A percentile compares a stretch with the other conserved stretches of the same genome.
Evolutionary conservation across 129 eudicot genomes (phyloP).

Genomic region (Helichrysum umbraculigerum): DNA sequence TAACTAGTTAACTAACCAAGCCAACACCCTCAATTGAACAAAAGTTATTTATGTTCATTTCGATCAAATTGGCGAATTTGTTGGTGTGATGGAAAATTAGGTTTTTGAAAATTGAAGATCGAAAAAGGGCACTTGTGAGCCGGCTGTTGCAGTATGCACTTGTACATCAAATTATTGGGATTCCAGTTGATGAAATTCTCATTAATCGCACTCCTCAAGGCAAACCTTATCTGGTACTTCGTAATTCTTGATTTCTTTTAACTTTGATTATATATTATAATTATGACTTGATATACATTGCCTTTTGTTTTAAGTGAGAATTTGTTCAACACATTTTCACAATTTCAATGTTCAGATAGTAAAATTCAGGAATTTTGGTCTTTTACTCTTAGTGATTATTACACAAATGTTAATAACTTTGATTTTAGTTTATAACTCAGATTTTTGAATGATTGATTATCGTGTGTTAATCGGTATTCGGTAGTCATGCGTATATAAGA

Average conservation of each 20-base stretch:
- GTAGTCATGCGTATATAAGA: conserved; percentile 10
- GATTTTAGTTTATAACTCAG: not conserved
- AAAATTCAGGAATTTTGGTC: no score
- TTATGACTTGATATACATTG: no score
- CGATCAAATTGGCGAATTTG: not conserved
- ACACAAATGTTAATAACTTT: not conserved
- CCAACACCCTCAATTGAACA: no score
- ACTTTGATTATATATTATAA: not conserved
- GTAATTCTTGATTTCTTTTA: not conserved
- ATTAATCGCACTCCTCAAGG: conserved; percentile 68
- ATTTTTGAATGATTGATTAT: not conserved
- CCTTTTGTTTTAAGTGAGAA: not conserved
- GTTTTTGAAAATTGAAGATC: conserved; percentile 74
- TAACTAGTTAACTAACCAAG: conserved; percentile 8
- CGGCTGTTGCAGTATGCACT: conserved; percentile 84
- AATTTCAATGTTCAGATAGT: no score
- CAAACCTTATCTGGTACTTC: conserved; percentile 71
- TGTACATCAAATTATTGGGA: conserved; percentile 57
- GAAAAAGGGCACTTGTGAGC: conserved; percentile 87
- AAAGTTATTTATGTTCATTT: no score
- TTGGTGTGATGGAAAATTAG: conserved; percentile 31
- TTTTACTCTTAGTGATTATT: no score
- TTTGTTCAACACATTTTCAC: not conserved
- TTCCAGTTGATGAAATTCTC: conserved; percentile 55
- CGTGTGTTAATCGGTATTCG: not conserved